Percentiles rank a stretch among this genome's conserved stretches.
These are phyloP conservation scores for Biscogniauxia marginata DNA, from an alignment of 2,329 filamentous ascomycete genomes.

Conservation along the genomic window DNA sequence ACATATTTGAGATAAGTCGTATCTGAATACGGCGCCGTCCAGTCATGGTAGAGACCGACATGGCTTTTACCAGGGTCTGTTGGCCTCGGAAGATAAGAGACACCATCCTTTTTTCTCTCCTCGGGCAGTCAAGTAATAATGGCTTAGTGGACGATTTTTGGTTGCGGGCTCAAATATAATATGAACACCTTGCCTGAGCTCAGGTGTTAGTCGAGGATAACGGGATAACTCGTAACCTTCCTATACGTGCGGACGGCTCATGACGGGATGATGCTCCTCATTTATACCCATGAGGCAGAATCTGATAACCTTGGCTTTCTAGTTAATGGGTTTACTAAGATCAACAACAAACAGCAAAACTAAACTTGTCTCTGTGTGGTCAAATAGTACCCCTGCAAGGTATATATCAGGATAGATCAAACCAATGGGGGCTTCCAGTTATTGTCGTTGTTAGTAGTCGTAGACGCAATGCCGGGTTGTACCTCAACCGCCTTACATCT, in stretches of 20 bases:
- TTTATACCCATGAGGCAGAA: background rate
- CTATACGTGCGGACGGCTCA: background rate
- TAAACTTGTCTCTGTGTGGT: background rate
- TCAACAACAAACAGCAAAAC: background rate
- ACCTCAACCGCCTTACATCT: background rate
- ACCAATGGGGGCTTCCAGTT: background rate
- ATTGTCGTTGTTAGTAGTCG: background rate
- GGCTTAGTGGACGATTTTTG: too few relatives aligned
- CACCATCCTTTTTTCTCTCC: background rate
- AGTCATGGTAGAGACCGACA: background rate
- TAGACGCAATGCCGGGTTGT: background rate
- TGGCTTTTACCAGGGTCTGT: background rate
- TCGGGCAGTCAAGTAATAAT: background rate
- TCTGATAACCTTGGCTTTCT: background rate
- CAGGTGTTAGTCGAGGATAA: too few relatives aligned
- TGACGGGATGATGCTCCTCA: background rate
- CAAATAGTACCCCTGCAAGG: background rate
- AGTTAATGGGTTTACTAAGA: background rate
- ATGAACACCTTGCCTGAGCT: background rate
- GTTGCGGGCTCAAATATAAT: background rate
- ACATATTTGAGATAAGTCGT: background rate
- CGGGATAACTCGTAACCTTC: background rate
- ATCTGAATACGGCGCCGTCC: background rate
- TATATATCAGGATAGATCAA: background rate
- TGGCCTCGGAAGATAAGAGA: background rate